phyloP scores from a whole-genome alignment of 2,329 filamentous ascomycete species.

The Colletotrichum lindemuthianum region DNA sequence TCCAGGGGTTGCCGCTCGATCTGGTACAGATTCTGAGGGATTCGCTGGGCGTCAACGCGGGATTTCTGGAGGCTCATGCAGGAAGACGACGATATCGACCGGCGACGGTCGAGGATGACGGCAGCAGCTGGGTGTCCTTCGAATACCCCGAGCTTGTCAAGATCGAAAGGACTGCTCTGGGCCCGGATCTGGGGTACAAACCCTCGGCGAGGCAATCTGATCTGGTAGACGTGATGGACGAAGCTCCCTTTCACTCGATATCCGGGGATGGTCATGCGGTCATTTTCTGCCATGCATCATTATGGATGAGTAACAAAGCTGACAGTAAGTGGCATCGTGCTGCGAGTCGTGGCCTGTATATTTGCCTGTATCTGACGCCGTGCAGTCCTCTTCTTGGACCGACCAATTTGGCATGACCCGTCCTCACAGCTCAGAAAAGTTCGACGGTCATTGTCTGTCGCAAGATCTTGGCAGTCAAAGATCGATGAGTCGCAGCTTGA shows the following conservation, averaged over 20 bases:
- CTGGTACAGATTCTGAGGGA: conserved; percentile 39
- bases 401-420: conserved; percentile 39
- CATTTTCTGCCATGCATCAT: conserved; percentile 46
- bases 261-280: conserved; percentile 38
- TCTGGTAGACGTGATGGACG: conserved; percentile 37
- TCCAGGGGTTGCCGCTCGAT: conserved; percentile 31
- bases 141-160: conserved; percentile 46
- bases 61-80: conserved; percentile 45
- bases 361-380: background rate
- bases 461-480: conserved; percentile 30
- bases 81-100: conserved; percentile 41
- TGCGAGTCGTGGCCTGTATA: too few species aligned
- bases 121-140: conserved; percentile 37
- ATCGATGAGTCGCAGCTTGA: conserved; percentile 34
- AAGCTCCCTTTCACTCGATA: conserved; percentile 36
- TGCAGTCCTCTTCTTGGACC: conserved; percentile 46
- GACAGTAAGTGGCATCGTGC: conserved; percentile 27
- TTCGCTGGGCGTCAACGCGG: conserved; percentile 41
- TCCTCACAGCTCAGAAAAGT: conserved; percentile 37
- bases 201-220: conserved; percentile 23
- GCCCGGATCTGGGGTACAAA: conserved; percentile 10
- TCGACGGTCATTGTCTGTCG: conserved; percentile 30
- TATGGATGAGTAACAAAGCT: conserved; percentile 44
- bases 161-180: conserved; percentile 9
- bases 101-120: conserved; percentile 10